Base-by-base conservation (phyloP, 139 green algal species). In the Chlorella sp. region DNA sequence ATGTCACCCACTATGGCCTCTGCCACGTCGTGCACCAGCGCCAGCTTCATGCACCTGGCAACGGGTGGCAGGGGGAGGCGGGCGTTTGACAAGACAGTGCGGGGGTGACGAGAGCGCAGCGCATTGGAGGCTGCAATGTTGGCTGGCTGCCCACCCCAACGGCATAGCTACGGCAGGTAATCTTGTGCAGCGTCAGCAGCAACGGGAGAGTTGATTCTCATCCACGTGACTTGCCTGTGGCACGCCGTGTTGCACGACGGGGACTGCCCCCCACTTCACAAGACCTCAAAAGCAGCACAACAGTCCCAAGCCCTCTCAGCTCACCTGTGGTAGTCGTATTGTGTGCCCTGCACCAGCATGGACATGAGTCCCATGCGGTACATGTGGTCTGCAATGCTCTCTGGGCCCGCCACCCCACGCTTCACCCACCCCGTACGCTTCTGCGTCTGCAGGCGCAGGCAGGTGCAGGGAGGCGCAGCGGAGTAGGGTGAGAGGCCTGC, bases 1-100 rank as follows among this genome's bases (percentile, higher is more conserved):
- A 99, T 99, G 92, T 99, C 97, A 0, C 97, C 97, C 36, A 98
- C 97, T 69, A 99, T 95, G 19, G 96, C 93, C 92, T 99, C 97
- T 36, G 97, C 97, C 57, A 99, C 88, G 87, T 99, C 97, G 85
- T 99, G 97, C 18, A 98, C 96, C 19, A 99, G 88, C 0, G 97
- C 95, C 90, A 99, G 95, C 85, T 95, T 96, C 14, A 99, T 96
- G 93, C 96, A 98, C 75, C 94, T 96, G 91, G 5, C 7, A 21
- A 26, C 5, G 22, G 81, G 11, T 16, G 9, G 53, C 48, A 86
- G 18, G 81, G 22, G 14, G 30, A 53, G 57, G 60, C 37, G 2
- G 22, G 57, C 36, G 7, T 0, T 16, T 81, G 4, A 32, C n/a
- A n/a, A 5, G 40, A 22, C 83, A 26, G 34, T 32, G 5, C 21